phyloP scores from a whole-genome alignment of 257 asterid genomes.

The Jacaranda mimosifolia region DNA sequence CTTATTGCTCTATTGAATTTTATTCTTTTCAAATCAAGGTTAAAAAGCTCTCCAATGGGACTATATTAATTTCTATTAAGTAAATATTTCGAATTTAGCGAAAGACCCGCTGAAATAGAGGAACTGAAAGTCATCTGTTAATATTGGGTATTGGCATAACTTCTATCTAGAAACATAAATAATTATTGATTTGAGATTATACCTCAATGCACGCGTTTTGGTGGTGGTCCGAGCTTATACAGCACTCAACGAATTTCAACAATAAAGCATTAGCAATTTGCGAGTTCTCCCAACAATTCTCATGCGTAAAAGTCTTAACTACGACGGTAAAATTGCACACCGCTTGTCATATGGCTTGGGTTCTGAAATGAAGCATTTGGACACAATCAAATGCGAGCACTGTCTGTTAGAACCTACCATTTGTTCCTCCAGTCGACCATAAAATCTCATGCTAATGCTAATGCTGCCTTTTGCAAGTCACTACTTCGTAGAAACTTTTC shows the following conservation, averaged over 20 bases:
- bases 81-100: no score
- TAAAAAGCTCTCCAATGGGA: no score
- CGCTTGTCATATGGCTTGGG: not conserved
- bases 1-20: no score
- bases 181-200: no score
- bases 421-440: not conserved
- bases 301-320: not conserved
- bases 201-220: not conserved
- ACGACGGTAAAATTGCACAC: not conserved
- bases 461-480: slow-evolving; percentile 1
- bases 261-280: not conserved
- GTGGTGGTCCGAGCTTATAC: not conserved
- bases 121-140: no score
- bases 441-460: slow-evolving; percentile 1
- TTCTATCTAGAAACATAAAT: no score
- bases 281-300: not conserved
- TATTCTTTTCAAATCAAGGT: no score
- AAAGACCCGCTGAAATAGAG: no score
- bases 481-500: not conserved
- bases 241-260: not conserved
- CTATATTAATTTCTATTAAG: no score
- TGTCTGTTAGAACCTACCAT: not conserved
- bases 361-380: slow-evolving; percentile 8
- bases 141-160: no score
- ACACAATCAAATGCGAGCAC: slow-evolving; percentile 28